phyloP scores from a whole-genome alignment of 2,329 filamentous ascomycete genomes.

The Diatrype stigma region DNA sequence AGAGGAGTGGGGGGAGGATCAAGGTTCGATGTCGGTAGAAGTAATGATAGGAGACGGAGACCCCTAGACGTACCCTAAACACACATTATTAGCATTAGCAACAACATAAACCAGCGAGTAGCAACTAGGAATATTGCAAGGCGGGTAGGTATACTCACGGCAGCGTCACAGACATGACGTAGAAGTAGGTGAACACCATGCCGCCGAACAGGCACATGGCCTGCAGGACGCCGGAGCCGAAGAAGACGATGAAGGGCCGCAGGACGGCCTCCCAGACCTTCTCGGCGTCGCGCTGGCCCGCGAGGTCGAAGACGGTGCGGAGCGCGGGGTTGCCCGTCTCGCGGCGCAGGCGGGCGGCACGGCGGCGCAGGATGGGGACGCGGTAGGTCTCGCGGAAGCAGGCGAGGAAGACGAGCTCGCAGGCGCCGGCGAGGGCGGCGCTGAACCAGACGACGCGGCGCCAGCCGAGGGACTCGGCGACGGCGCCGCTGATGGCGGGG shows the following conservation, averaged over 20 bases:
- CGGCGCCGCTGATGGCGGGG: conserved; percentile 49
- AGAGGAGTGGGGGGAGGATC: too few species aligned
- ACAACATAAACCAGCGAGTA: not conserved
- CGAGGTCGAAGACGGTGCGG: conserved; percentile 28
- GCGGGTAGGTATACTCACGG: conserved; percentile 20
- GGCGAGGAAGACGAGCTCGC: conserved; percentile 47
- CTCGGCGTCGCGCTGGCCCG: conserved; percentile 17
- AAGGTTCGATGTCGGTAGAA: too few species aligned
- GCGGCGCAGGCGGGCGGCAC: conserved; percentile 29
- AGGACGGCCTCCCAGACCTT: conserved; percentile 38
- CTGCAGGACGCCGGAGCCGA: conserved; percentile 50
- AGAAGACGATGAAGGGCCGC: conserved; percentile 43
- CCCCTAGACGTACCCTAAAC: not conserved
- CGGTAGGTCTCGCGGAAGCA: conserved; percentile 59
- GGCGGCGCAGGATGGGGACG: conserved; percentile 46
- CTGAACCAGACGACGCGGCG: conserved; percentile 48
- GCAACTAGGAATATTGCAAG: too few species aligned
- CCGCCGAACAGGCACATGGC: conserved; percentile 40
- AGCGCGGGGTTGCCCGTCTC: conserved; percentile 27
- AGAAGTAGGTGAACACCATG: conserved; percentile 48
- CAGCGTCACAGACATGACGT: conserved; percentile 50
- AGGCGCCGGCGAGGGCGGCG: conserved; percentile 40
- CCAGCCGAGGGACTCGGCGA: conserved; percentile 54
- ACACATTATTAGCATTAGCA: not conserved
- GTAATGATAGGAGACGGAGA: too few species aligned